Conservation (phyloP, 2,329 filamentous ascomycete species). For the Fusarium oxysporum region DNA sequence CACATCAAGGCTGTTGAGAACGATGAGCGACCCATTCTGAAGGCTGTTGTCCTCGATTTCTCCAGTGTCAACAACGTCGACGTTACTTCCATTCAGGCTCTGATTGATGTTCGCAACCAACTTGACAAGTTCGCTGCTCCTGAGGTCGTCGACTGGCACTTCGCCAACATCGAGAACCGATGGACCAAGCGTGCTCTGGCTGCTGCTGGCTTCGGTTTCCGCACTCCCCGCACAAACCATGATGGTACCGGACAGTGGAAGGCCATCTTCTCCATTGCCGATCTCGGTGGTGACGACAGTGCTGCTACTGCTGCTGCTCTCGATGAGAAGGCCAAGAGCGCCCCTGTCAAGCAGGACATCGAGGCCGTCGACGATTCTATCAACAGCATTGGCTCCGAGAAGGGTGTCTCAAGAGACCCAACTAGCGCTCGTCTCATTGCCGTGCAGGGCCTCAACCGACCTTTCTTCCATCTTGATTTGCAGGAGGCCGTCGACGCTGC, state of each 20-base stretch:
- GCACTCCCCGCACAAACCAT: slow-evolving; percentile 45
- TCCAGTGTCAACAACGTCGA: slow-evolving; percentile 67
- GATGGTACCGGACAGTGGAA: slow-evolving; percentile 60
- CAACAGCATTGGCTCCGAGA: slow-evolving; percentile 43
- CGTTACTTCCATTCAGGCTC: slow-evolving; percentile 64
- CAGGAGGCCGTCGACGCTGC: slow-evolving; percentile 61
- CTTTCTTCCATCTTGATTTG: slow-evolving; percentile 65
- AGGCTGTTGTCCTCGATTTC: slow-evolving; percentile 68
- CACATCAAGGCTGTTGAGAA: slow-evolving; percentile 48
- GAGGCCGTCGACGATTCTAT: slow-evolving; percentile 44
- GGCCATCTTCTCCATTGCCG: slow-evolving; percentile 92
- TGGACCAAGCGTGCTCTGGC: slow-evolving; percentile 68
- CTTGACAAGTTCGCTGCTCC: slow-evolving; percentile 63
- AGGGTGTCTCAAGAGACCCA: slow-evolving; percentile 45
- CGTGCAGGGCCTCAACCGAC: slow-evolving; percentile 60
- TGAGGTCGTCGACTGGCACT: slow-evolving; percentile 60
- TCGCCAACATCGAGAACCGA: slow-evolving; percentile 64
- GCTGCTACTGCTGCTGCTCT: slow-evolving; percentile 66
- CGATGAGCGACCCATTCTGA: slow-evolving; percentile 62
- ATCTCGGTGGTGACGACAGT: slow-evolving; percentile 79
- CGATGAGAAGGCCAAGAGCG: slow-evolving; percentile 65
- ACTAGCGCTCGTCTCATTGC: slow-evolving; percentile 51
- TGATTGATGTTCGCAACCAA: slow-evolving; percentile 66
- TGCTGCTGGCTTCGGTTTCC: slow-evolving; percentile 64
- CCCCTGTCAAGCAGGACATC: slow-evolving; percentile 42